Percentiles rank a stretch among this genome's conserved stretches.
These are phyloP conservation scores for Lipomyces sp. DNA, from an alignment of 805 yeast species.

Conservation along the genomic window DNA sequence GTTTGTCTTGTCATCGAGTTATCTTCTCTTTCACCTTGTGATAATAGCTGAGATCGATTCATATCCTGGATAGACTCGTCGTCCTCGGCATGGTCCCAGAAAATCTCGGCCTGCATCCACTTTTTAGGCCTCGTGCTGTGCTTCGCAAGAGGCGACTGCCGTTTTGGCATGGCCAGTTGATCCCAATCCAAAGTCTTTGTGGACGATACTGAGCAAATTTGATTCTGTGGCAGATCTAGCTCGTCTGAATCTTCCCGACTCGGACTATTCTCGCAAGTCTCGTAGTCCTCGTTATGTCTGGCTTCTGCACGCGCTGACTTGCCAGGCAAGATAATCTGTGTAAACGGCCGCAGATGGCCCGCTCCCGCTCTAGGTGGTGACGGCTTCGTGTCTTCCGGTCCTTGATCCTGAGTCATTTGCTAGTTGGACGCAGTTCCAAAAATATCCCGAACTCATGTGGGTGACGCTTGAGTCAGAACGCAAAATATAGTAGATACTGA, in stretches of 20 bases:
- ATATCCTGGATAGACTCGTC: background rate
- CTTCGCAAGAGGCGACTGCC: background rate
- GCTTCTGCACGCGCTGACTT: background rate
- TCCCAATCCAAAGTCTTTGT: background rate
- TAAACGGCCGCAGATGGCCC: background rate
- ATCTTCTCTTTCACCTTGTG: background rate
- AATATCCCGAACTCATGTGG: background rate
- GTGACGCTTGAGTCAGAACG: background rate
- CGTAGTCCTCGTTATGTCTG: background rate
- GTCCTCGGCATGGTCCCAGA: background rate
- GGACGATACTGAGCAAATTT: background rate
- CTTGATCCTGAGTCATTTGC: background rate
- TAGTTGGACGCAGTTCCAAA: background rate
- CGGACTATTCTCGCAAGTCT: background rate
- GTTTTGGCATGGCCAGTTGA: background rate
- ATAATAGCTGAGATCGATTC: background rate
- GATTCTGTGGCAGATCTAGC: background rate
- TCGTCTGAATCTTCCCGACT: background rate
- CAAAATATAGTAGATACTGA: background rate
- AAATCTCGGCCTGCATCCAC: background rate
- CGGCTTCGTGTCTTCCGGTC: background rate
- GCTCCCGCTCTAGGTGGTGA: background rate
- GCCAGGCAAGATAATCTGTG: background rate
- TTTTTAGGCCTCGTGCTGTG: background rate
- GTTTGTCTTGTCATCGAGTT: background rate